Percentiles rank a stretch among this genome's conserved stretches.
These are phyloP conservation scores for Aureoboletus auriporus DNA, from an alignment of 768 basidiomycete genomes.

Conservation along the genomic window DNA sequence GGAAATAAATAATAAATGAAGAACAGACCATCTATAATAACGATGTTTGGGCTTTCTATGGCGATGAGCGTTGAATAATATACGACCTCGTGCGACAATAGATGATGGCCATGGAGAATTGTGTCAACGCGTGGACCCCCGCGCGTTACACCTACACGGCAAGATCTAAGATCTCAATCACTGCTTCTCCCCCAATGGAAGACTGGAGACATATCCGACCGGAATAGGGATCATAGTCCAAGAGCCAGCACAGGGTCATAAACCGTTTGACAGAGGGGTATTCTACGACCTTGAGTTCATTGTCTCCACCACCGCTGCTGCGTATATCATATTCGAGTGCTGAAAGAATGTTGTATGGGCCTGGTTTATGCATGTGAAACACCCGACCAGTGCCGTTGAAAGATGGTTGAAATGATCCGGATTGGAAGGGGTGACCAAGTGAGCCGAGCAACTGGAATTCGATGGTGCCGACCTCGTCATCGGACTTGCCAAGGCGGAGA, in stretches of 20 bases:
- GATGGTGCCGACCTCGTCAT: conserved; percentile 4
- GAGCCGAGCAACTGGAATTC: conserved; percentile 2
- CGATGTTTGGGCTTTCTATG: no score
- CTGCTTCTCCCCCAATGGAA: background rate
- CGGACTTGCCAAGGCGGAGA: conserved; percentile 1
- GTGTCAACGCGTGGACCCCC: no score
- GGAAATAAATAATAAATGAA: no score
- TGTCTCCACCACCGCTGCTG: no score
- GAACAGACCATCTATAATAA: no score
- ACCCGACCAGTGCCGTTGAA: conserved; percentile 9
- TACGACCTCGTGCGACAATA: no score
- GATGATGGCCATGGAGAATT: no score
- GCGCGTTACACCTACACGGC: background rate
- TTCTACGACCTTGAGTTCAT: background rate
- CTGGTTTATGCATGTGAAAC: background rate
- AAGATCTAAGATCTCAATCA: conserved; percentile 17
- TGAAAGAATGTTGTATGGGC: background rate
- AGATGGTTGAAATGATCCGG: background rate
- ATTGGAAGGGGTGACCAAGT: background rate
- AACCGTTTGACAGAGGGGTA: conserved; percentile 3
- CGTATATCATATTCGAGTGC: conserved; percentile 13
- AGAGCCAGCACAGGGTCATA: background rate
- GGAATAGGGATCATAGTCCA: conserved; percentile 18
- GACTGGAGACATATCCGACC: conserved; percentile 12
- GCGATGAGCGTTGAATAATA: no score